A percentile compares a stretch with the other conserved stretches of the same genome.
Evolutionary conservation across 2,329 filamentous ascomycete species (phyloP).

Genomic region (Colletotrichum eleusines): DNA sequence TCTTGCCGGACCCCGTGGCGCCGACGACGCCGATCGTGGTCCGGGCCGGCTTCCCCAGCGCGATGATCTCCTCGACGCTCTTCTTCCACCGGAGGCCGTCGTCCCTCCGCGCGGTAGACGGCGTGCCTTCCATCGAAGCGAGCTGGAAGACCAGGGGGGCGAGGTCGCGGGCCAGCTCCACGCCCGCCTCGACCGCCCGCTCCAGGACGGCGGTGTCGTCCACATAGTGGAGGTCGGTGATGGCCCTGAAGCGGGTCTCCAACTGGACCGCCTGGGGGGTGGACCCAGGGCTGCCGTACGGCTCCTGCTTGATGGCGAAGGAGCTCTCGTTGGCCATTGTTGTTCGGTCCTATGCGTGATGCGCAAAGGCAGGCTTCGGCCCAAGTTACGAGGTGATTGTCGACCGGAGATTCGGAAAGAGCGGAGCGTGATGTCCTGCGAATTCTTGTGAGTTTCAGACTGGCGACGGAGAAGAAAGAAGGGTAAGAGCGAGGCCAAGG

Average conservation of each 20-base stretch:
- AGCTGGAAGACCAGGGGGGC: not conserved
- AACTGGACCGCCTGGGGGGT: rapidly evolving
- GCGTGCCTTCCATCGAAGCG: not conserved
- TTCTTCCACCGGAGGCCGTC: not conserved
- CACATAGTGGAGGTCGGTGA: not conserved
- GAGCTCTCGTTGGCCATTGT: not conserved
- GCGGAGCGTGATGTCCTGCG: not conserved
- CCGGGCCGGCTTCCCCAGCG: not conserved
- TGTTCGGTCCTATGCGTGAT: too few relatives aligned
- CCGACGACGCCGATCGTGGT: not conserved
- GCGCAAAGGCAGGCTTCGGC: not conserved
- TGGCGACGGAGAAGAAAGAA: not conserved
- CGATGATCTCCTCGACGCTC: not conserved
- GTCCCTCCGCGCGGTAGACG: not conserved
- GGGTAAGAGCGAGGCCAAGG: not conserved
- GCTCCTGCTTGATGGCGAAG: not conserved
- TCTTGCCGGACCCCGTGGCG: not conserved
- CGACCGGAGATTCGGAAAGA: not conserved
- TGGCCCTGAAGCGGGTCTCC: not conserved
- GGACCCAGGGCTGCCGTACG: not conserved
- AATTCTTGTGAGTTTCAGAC: not conserved
- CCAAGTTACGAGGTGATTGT: not conserved
- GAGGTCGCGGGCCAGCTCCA: not conserved
- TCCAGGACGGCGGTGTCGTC: not conserved
- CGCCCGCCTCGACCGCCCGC: not conserved